Evolutionary conservation across 1,139 yeast genomes (phyloP), one percentile per base, ranked within the genome.

Genomic region (Geotrichum citri-aurantii): DNA sequence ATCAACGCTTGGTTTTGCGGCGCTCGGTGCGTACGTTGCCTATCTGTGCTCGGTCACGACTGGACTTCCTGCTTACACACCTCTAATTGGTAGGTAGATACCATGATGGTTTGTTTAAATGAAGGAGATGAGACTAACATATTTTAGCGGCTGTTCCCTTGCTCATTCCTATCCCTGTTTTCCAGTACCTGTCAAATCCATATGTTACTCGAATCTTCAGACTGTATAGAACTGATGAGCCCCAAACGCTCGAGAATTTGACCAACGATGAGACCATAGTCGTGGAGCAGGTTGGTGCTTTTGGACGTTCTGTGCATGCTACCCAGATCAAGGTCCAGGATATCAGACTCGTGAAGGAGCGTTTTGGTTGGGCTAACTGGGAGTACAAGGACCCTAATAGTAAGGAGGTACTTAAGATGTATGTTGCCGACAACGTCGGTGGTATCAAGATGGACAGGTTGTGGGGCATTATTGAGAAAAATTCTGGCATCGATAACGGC

Each of bases 391-490:
- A 71, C 52, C 67, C 67, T 8, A 64, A 65, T 23, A 61, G 66
- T 24, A 69, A 69, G 7, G 51, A 73, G 66, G 59, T 74, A 77
- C 62, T 73, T n/a, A 63, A 75, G 44, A 82, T 78, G 69, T 86
- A 83, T 65, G 80, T 88, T 2, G 81, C 80, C 8, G 95, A 88
- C 67, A 86, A 88, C 64, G 77, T 86, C 51, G 95, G 95, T 2
- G 95, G 95, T 1, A 75, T 86, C 68, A 83, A 83, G 64, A 88
- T 88, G 96, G 95, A 88, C 66, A 75, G 96, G 58, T 70, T 88
- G 3, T 85, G 96, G 93, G 91, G 93, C 1, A 80, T 87, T 19
- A 81, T 86, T 4, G 95, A 88, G 70, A 76, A 75, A 57, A 83
- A 85, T 63, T 77, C 83, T 53, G 88, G 86, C 0, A 76, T 85